These are phyloP conservation scores for Aspergillus affinis DNA, from an alignment of 495 filamentous ascomycete genomes.

Conservation along the genomic window DNA sequence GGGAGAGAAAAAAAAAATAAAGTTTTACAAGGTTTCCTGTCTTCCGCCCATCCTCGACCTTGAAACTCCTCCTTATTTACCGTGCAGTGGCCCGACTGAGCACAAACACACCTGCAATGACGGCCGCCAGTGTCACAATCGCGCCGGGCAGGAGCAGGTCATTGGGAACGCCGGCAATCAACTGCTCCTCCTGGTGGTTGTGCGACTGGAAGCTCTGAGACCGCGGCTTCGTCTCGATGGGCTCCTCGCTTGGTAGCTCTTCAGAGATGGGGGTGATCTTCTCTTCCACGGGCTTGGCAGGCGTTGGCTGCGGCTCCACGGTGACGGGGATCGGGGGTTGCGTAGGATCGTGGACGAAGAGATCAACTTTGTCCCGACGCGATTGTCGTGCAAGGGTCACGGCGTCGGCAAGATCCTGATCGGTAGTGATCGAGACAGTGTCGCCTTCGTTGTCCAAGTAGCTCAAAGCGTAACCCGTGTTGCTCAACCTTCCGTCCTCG, in stretches of 20 bases:
- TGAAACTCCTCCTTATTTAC: constrained; percentile 35
- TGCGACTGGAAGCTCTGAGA: constrained; percentile 40
- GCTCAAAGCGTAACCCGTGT: constrained; percentile 88
- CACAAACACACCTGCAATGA: constrained; percentile 92
- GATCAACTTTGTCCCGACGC: constrained; percentile 86
- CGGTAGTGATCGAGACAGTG: constrained; percentile 95
- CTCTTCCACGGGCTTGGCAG: constrained; percentile 55
- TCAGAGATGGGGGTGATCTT: constrained; percentile 55
- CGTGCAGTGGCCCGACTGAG: constrained; percentile 72
- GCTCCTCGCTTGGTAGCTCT: constrained; percentile 55
- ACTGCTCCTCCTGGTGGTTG: constrained; percentile 62
- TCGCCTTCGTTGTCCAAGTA: constrained; percentile 98
- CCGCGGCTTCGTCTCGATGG: constrained; percentile 44
- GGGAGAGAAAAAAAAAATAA: constrained; percentile 14
- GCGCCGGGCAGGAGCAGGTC: constrained; percentile 91
- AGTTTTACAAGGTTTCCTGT: constrained; percentile 2
- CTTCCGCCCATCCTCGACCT: neutral
- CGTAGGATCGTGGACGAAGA: constrained; percentile 93
- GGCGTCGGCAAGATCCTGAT: constrained; percentile 88
- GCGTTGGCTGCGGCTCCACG: constrained; percentile 64
- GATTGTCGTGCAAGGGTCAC: constrained; percentile 76
- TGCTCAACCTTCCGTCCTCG: constrained; percentile 74
- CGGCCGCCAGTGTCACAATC: constrained; percentile 89
- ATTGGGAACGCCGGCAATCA: constrained; percentile 91
- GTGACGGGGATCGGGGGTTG: constrained; percentile 72